Conservation (phyloP, 139 green algal species). For the Spirogloea muscicola region DNA sequence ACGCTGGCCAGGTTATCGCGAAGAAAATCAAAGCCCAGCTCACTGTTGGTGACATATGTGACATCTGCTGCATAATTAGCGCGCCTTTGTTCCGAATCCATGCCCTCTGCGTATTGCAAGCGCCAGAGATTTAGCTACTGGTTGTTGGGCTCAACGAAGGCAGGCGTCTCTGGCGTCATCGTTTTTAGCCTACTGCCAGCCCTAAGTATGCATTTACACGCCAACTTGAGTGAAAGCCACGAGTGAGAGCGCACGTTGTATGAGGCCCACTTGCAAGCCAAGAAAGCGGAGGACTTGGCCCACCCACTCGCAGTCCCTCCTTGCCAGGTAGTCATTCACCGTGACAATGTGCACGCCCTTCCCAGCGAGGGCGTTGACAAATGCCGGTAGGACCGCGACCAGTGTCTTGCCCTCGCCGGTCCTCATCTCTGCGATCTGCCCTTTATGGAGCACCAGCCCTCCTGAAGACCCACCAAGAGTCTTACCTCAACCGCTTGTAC, state of each 20-base stretch:
- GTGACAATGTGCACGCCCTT: slow-evolving; percentile 69
- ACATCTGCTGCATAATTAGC: slow-evolving; percentile 77
- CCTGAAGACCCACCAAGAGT: neutral
- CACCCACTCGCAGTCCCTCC: slow-evolving; percentile 35
- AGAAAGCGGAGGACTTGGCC: slow-evolving; percentile 34
- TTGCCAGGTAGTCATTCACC: slow-evolving; percentile 46
- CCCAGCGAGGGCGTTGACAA: slow-evolving; percentile 86
- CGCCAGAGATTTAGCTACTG: neutral
- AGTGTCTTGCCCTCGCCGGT: slow-evolving; percentile 97
- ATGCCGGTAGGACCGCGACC: slow-evolving; percentile 88
- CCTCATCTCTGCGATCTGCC: slow-evolving; percentile 91
- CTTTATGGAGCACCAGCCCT: slow-evolving; percentile 86
- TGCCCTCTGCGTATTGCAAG: slow-evolving; percentile 15
- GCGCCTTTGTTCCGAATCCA: slow-evolving; percentile 64
- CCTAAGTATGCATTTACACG: neutral
- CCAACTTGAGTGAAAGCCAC: neutral
- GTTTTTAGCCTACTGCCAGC: neutral
- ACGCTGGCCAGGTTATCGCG: slow-evolving; percentile 84
- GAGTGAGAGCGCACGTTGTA: slow-evolving; percentile 5
- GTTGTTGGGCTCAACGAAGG: neutral
- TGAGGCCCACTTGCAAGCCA: slow-evolving; percentile 28
- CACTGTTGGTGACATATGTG: slow-evolving; percentile 94
- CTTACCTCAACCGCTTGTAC: neutral
- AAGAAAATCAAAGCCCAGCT: slow-evolving; percentile 98
- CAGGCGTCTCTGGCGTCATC: neutral